A percentile compares a stretch with the other conserved stretches of the same genome.
These are phyloP conservation scores for Smallanthus sonchifolius DNA, from an alignment of 129 eudicot genomes.

Conservation along the genomic window DNA sequence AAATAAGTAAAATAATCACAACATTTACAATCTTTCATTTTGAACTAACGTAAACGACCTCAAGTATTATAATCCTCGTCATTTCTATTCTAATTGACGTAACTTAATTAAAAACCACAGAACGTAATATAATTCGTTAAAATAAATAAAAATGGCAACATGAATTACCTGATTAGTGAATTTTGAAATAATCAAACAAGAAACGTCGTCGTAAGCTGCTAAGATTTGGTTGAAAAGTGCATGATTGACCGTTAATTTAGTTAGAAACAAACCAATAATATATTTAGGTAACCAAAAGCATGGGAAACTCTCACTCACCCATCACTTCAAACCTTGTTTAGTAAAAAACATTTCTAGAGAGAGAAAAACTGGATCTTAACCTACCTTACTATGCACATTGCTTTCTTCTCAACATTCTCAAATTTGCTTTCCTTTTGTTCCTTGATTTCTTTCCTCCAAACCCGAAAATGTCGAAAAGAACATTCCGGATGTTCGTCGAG, in stretches of 20 bases:
- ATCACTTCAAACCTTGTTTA: slow-evolving; percentile 17
- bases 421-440: background rate
- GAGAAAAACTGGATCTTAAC: slow-evolving; percentile 39
- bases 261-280: slow-evolving; percentile 26
- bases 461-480: slow-evolving; percentile 18
- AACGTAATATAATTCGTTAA: background rate
- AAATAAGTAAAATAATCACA: too few relatives aligned
- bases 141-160: background rate
- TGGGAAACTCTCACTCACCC: slow-evolving; percentile 13
- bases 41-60: too few relatives aligned
- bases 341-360: slow-evolving; percentile 15
- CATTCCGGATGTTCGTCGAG: slow-evolving; percentile 48
- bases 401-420: slow-evolving; percentile 4
- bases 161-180: background rate
- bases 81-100: too few relatives aligned
- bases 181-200: background rate
- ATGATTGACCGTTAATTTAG: slow-evolving; percentile 43
- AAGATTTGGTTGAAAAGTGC: background rate
- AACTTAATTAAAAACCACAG: too few relatives aligned
- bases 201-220: background rate
- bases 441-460: background rate
- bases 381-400: background rate
- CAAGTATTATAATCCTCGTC: too few relatives aligned
- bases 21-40: too few relatives aligned
- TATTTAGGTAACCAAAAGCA: slow-evolving; percentile 13